Evolutionary conservation across 108 stramenopile genomes (phyloP), one percentile per base, ranked within the genome.

Genomic region (Cyclotella choctawhatcheeana): DNA sequence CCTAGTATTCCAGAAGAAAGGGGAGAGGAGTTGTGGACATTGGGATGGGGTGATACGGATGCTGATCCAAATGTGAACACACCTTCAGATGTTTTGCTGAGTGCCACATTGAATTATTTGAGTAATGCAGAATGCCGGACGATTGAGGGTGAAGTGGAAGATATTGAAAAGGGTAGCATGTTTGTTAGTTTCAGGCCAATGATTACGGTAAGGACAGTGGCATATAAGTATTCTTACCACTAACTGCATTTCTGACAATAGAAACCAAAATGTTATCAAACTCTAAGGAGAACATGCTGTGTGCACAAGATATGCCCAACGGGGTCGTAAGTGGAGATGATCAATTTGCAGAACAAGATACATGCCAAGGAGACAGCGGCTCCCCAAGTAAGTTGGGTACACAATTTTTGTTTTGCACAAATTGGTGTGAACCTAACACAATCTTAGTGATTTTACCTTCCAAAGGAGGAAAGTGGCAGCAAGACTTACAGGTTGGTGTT

Each of bases 31-130:
- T 33, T 90, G 50, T 75, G 69, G 3, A 74, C 79, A 0, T 58
- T 88, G 48, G 90, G 90, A 0, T 91, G 81, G 77, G 90, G 90
- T 16, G 85, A 79, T 58, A 76, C 82, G 1, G 43, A 78, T 65
- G 34, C 72, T 20, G 72, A 81, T 51, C 44, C 51, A 0, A 48
- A 67, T 31, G 47, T 67, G 0, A 48, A 58, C 10, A 60, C 64
- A 26, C 59, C 70, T 3, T 65, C 62, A n/a, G 0, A 32, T 13
- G 31, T 52, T 17, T 27, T 82, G 31, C 35, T 82, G 64, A 27
- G 62, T n/a, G 64, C 58, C 4, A 29, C 32, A 8, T 44, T 82
- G 43, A 60, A 72, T 18, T 82, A 67, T 45, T 32, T 82, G 0
- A 33, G 63, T 2, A 73, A 82, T 52, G 56, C 77, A 2, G 53